phyloP scores from a whole-genome alignment of 192 early-diverging fungal genomes.

The Jimgerdemannia lactiflua region DNA sequence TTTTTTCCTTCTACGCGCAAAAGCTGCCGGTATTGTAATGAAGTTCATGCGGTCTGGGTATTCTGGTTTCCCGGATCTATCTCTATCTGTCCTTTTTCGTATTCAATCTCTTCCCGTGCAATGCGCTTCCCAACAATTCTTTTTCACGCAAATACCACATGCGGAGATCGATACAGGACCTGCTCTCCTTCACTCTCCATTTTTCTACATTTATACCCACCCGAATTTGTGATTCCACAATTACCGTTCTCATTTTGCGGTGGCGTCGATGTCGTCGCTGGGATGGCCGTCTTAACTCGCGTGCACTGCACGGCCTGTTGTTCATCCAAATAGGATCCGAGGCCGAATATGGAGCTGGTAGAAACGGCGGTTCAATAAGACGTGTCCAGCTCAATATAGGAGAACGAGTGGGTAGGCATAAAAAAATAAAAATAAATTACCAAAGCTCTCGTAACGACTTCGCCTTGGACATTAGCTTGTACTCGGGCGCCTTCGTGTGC shows the following conservation, averaged over 20 bases:
- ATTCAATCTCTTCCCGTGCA: no score
- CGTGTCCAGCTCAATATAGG: no score
- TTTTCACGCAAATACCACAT: no score
- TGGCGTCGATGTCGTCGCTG: neutral
- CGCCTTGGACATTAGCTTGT: constrained; percentile 37
- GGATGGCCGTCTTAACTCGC: neutral
- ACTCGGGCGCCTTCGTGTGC: constrained; percentile 38
- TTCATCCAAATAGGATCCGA: neutral
- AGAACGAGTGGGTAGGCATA: neutral
- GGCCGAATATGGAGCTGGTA: neutral
- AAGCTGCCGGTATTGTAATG: no score
- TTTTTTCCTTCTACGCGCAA: no score
- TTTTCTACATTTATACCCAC: neutral
- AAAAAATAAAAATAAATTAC: constrained; percentile 16
- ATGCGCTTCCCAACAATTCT: no score
- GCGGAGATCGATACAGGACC: no score
- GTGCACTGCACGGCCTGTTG: neutral
- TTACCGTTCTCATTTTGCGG: neutral
- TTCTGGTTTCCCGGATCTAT: no score
- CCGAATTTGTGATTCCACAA: neutral
- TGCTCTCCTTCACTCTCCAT: no score
- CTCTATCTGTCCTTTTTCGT: no score
- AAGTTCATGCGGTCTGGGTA: no score
- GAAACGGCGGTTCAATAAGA: neutral
- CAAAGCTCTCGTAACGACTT: constrained; percentile 56